These are phyloP conservation scores for Russula griseocarnosa DNA, from an alignment of 768 basidiomycete species.

Conservation along the genomic window DNA sequence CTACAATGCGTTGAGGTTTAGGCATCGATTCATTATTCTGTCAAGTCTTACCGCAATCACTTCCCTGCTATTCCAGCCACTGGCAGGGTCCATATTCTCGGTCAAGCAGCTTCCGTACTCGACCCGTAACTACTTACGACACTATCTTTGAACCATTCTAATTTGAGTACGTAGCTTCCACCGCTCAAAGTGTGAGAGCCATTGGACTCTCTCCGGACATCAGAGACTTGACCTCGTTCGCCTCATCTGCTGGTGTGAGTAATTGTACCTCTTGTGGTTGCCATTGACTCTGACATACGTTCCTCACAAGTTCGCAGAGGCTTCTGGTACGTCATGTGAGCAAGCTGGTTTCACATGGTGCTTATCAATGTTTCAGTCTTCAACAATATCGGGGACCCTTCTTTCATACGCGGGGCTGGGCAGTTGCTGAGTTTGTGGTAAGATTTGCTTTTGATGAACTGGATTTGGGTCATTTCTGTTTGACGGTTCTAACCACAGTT, in stretches of 20 bases:
- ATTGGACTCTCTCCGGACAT: conserved; percentile 24
- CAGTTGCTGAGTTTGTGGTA: conserved; percentile 52
- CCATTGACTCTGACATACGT: not conserved
- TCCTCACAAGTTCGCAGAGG: conserved; percentile 21
- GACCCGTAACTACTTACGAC: conserved; percentile 33
- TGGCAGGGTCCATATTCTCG: conserved; percentile 44
- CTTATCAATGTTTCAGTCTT: conserved; percentile 46
- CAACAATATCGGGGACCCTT: conserved; percentile 50
- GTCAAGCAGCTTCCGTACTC: conserved; percentile 31
- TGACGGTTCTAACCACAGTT: conserved; percentile 36
- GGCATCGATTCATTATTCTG: conserved; percentile 51
- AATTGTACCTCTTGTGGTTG: conserved; percentile 37
- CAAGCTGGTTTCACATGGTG: conserved; percentile 12
- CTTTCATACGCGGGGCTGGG: conserved; percentile 54
- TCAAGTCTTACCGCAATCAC: conserved; percentile 48
- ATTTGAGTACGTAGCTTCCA: conserved; percentile 3
- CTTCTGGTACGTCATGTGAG: conserved; percentile 20
- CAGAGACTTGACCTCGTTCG: conserved; percentile 17
- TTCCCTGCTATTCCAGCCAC: conserved; percentile 52
- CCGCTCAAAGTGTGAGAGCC: conserved; percentile 16
- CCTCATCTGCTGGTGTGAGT: conserved; percentile 27
- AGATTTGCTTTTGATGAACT: conserved; percentile 14
- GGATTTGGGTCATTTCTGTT: not conserved
- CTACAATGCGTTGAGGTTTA: conserved; percentile 45
- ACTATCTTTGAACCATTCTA: not conserved